These are phyloP conservation scores for Anacardium occidentale DNA, from an alignment of 345 rosid species.

Conservation along the genomic window DNA sequence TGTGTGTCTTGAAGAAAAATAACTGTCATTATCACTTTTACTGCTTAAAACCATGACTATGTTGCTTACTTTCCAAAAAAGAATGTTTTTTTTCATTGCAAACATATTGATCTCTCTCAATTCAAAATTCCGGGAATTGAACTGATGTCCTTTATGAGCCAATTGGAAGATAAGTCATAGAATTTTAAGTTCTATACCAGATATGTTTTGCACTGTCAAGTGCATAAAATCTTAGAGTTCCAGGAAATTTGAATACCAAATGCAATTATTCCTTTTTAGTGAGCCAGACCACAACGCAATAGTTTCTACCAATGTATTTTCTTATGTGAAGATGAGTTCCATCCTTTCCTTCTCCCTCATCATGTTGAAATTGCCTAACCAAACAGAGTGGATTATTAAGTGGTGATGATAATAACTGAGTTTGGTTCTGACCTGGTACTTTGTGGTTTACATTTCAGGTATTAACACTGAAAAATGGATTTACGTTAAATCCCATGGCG, in stretches of 20 bases:
- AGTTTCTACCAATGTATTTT: not conserved
- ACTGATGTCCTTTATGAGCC: no score
- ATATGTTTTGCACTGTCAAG: no score
- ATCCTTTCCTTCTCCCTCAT: not conserved
- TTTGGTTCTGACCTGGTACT: constrained; percentile 12
- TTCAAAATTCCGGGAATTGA: no score
- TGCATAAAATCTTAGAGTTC: not conserved
- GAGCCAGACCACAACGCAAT: not conserved
- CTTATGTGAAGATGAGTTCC: not conserved
- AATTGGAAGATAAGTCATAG: not conserved
- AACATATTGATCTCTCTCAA: no score
- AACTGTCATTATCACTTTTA: not conserved
- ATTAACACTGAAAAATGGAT: constrained; percentile 79
- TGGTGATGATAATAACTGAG: not conserved
- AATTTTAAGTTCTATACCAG: not conserved
- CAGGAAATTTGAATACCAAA: not conserved
- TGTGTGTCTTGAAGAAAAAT: not conserved
- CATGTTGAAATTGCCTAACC: not conserved
- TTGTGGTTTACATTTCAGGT: constrained; percentile 45
- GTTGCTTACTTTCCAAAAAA: not conserved
- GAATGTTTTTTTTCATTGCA: not conserved
- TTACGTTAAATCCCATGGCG: constrained; percentile 62
- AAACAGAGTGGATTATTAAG: not conserved
- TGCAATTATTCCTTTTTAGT: not conserved
- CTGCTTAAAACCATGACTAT: not conserved